Percentiles rank a stretch among this genome's conserved stretches.
These are phyloP conservation scores for Lolium perenne DNA, from an alignment of 176 grass and related monocot species.

Conservation along the genomic window DNA sequence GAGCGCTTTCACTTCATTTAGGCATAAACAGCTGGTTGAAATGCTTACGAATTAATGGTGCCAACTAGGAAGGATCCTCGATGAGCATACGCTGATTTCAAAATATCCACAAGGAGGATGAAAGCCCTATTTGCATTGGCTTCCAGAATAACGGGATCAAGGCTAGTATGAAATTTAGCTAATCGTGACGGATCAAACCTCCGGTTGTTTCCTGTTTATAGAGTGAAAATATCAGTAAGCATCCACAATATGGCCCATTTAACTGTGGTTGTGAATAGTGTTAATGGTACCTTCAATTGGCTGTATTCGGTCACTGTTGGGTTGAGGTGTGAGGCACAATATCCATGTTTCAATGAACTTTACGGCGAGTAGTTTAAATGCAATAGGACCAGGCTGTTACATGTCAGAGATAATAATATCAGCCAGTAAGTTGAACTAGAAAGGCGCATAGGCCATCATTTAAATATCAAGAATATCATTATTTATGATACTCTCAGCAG, in stretches of 20 bases:
- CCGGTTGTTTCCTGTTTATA: conserved; percentile 62
- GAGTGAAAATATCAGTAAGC: conserved; percentile 24
- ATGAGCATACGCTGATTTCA: conserved; percentile 65
- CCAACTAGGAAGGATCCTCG: conserved; percentile 81
- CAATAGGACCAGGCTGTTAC: conserved; percentile 67
- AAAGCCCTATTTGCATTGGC: conserved; percentile 72
- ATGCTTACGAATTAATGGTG: conserved; percentile 82
- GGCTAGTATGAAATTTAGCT: conserved; percentile 56
- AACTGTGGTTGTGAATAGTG: conserved; percentile 28
- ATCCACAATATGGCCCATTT: conserved; percentile 24
- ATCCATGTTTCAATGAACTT: conserved; percentile 91
- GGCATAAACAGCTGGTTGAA: conserved; percentile 31
- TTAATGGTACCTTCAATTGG: conserved; percentile 54
- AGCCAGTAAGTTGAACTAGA: conserved; percentile 39
- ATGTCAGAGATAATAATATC: conserved; percentile 44
- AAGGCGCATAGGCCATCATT: conserved; percentile 11
- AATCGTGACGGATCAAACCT: conserved; percentile 70
- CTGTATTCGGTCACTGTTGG: conserved; percentile 47
- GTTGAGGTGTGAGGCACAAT: conserved; percentile 69
- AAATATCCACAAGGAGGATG: conserved; percentile 73
- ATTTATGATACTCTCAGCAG: conserved; percentile 17
- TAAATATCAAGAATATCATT: conserved; percentile 35
- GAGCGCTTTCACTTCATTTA: conserved; percentile 34
- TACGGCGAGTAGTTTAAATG: conserved; percentile 73
- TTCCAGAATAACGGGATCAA: conserved; percentile 79